Evolutionary conservation across 1,284 basidiomycete genomes (phyloP).

Genomic region (Phaffia rhodozyma): DNA sequence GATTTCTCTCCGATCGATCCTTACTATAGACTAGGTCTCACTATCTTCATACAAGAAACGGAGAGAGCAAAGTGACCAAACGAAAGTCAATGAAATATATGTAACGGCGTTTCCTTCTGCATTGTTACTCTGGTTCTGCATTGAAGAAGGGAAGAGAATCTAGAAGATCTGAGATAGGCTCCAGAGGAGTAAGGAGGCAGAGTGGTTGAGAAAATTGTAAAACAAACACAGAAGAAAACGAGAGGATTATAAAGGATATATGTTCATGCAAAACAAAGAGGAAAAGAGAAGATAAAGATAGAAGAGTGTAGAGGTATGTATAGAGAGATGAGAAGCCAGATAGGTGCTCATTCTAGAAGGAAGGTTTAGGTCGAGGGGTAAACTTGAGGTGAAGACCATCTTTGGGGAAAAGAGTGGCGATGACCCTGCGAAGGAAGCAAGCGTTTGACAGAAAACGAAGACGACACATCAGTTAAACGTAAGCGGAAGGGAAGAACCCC

Average conservation of each 20-base stretch:
- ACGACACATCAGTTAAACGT: neutral
- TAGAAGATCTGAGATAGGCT: too few species aligned
- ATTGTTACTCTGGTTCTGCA: too few species aligned
- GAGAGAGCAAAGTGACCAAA: too few species aligned
- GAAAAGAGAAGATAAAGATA: neutral
- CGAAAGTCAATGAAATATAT: too few species aligned
- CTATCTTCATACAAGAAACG: too few species aligned
- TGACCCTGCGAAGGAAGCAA: slow-evolving; percentile 45
- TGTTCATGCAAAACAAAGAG: neutral
- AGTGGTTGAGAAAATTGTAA: too few species aligned
- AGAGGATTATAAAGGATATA: slow-evolving; percentile 3
- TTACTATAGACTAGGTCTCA: too few species aligned
- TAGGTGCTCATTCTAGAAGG: neutral
- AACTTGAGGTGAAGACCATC: slow-evolving; percentile 80
- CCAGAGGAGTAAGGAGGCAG: too few species aligned
- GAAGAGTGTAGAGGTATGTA: neutral
- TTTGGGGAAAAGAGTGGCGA: slow-evolving; percentile 86
- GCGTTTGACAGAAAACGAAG: slow-evolving; percentile 13
- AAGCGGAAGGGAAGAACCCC: neutral
- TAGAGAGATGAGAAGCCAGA: neutral
- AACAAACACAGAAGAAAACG: slow-evolving; percentile 5
- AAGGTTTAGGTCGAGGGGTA: slow-evolving; percentile 1
- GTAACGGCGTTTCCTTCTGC: too few species aligned
- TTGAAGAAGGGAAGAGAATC: too few species aligned
- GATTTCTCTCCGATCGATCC: too few species aligned